These are phyloP conservation scores for Kokia cookei DNA, from an alignment of 441 rosid genomes.

Conservation along the genomic window DNA sequence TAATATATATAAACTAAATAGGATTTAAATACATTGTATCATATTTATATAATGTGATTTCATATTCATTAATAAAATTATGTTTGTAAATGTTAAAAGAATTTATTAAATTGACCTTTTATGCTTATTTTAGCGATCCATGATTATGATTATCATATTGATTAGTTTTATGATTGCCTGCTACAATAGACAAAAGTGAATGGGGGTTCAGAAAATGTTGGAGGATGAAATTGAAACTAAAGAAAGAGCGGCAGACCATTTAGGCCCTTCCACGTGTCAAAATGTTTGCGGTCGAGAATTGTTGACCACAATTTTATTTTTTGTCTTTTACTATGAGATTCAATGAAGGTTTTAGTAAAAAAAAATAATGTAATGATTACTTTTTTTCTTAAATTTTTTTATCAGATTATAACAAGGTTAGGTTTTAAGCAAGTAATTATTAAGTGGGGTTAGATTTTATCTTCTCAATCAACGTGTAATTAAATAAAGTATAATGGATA, in stretches of 20 bases:
- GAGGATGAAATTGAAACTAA: background rate
- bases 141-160: constrained; percentile 8
- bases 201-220: background rate
- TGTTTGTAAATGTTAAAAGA: too few species aligned
- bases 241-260: background rate
- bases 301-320: background rate
- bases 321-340: background rate
- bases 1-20: too few species aligned
- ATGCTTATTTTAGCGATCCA: background rate
- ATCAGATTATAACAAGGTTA: background rate
- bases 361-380: too few species aligned
- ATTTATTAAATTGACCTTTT: background rate
- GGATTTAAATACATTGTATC: too few species aligned
- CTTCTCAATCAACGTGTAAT: background rate
- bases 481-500: too few species aligned
- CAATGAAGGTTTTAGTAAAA: background rate
- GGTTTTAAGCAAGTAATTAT: background rate
- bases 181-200: background rate
- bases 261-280: constrained; percentile 3
- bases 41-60: too few species aligned
- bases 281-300: background rate
- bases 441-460: background rate
- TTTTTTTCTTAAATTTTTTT: too few species aligned
- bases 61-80: too few species aligned
- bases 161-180: constrained; percentile 18